Percentiles rank a stretch among this genome's conserved stretches.
Evolutionary conservation across 495 filamentous ascomycete species (phyloP).

Genomic region (Xylaria bambusicola): DNA sequence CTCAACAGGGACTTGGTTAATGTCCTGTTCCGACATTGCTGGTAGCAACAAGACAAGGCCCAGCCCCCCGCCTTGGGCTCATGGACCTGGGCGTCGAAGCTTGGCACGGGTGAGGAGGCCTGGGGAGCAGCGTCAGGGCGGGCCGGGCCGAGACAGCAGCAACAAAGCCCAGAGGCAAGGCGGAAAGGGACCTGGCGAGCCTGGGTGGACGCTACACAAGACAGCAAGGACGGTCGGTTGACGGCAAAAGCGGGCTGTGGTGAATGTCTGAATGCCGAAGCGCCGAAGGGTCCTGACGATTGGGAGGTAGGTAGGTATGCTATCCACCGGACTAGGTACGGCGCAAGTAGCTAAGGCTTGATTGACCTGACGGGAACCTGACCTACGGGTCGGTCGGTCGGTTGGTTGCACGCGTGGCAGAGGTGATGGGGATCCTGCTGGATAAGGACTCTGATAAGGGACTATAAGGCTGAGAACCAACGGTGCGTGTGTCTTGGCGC

Average conservation of each 20-base stretch:
- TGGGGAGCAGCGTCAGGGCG: too few species aligned
- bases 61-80: conserved; percentile 27
- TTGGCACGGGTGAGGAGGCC: conserved; percentile 15
- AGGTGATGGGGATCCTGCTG: neutral
- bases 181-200: too few species aligned
- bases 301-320: neutral
- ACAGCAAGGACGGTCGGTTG: too few species aligned
- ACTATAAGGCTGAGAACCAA: neutral
- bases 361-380: too few species aligned
- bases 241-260: conserved; percentile 9
- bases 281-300: neutral
- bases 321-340: too few species aligned
- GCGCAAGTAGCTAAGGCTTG: too few species aligned
- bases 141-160: neutral
- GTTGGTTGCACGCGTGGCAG: too few species aligned
- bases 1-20: conserved; percentile 43
- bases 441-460: neutral
- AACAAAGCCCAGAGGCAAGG: too few species aligned
- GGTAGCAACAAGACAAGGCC: conserved; percentile 1
- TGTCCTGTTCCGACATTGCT: conserved; percentile 31
- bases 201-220: too few species aligned
- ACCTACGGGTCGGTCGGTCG: too few species aligned
- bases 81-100: neutral
- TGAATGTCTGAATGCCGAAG: conserved; percentile 4
- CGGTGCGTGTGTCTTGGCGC: conserved; percentile 8